A percentile compares a stretch with the other conserved stretches of the same genome.
phyloP scores from a whole-genome alignment of 2,329 filamentous ascomycete genomes.

The Aspergillus carbonarius region DNA sequence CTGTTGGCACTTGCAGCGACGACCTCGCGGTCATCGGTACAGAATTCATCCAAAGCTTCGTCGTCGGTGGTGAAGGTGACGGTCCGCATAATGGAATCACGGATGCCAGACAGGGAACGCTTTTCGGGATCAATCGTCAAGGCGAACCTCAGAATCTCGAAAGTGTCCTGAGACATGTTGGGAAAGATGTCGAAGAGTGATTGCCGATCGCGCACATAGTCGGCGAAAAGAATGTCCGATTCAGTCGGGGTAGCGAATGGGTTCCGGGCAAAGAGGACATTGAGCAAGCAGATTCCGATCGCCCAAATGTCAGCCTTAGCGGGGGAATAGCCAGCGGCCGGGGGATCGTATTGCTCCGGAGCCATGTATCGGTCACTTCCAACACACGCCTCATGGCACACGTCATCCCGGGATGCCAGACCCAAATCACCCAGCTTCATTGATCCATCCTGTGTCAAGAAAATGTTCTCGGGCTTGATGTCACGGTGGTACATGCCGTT shows the following conservation, averaged over 20 bases:
- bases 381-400: conserved; percentile 90
- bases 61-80: conserved; percentile 93
- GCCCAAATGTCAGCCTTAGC: conserved; percentile 96
- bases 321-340: conserved; percentile 83
- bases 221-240: conserved; percentile 87
- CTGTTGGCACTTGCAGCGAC: conserved; percentile 82
- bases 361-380: conserved; percentile 99
- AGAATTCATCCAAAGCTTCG: conserved; percentile 90
- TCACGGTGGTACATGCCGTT: conserved; percentile 94
- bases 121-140: conserved; percentile 88
- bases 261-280: conserved; percentile 94
- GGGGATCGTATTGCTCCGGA: conserved; percentile 93
- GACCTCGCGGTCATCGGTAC: conserved; percentile 72
- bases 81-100: conserved; percentile 73
- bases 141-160: conserved; percentile 85
- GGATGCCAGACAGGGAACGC: conserved; percentile 76
- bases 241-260: conserved; percentile 89
- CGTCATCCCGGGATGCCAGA: conserved; percentile 81
- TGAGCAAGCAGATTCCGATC: conserved; percentile 92
- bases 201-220: conserved; percentile 91
- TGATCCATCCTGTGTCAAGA: conserved; percentile 77
- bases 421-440: conserved; percentile 99
- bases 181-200: conserved; percentile 97
- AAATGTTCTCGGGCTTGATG: conserved; percentile 99
- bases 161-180: conserved; percentile 97